phyloP scores from a whole-genome alignment of 108 stramenopile species.

The Nitzschia sp. region DNA sequence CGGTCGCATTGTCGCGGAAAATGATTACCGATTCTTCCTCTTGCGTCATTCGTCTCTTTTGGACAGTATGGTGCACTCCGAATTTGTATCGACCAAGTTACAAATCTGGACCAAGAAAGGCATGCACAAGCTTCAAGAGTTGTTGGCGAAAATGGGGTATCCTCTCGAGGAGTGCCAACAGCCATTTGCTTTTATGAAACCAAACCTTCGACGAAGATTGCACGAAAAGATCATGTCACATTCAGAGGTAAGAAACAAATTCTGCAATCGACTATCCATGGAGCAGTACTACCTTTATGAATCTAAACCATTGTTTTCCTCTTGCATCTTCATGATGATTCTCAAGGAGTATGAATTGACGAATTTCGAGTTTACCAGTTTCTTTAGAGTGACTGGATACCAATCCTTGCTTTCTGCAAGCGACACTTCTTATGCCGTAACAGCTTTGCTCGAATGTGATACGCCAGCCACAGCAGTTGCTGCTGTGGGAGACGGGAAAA shows the following conservation, averaged over 20 bases:
- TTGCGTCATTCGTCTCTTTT: slow-evolving; percentile 75
- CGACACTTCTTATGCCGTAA: slow-evolving; percentile 84
- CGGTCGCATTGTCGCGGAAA: slow-evolving; percentile 73
- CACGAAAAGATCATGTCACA: slow-evolving; percentile 54
- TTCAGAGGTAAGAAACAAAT: slow-evolving; percentile 69
- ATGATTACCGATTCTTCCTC: slow-evolving; percentile 79
- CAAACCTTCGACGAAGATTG: slow-evolving; percentile 60
- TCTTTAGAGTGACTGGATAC: slow-evolving; percentile 83
- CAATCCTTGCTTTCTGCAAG: slow-evolving; percentile 77
- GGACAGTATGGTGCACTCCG: slow-evolving; percentile 78
- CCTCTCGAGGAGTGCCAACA: slow-evolving; percentile 80
- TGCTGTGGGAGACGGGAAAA: slow-evolving; percentile 13
- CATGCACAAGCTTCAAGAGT: slow-evolving; percentile 62
- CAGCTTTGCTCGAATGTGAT: slow-evolving; percentile 80
- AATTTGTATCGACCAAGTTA: slow-evolving; percentile 67
- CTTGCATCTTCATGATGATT: background rate
- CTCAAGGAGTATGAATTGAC: slow-evolving; percentile 75
- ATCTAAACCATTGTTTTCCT: background rate
- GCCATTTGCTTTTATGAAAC: slow-evolving; percentile 81
- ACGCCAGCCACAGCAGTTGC: slow-evolving; percentile 15
- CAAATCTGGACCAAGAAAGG: slow-evolving; percentile 69
- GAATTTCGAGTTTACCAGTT: slow-evolving; percentile 77
- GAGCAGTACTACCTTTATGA: background rate
- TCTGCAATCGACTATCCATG: too few relatives aligned
- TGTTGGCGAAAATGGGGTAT: slow-evolving; percentile 90